Evolutionary conservation across 495 filamentous ascomycete genomes (phyloP).

Genomic region (Amphirosellinia nigrospora): DNA sequence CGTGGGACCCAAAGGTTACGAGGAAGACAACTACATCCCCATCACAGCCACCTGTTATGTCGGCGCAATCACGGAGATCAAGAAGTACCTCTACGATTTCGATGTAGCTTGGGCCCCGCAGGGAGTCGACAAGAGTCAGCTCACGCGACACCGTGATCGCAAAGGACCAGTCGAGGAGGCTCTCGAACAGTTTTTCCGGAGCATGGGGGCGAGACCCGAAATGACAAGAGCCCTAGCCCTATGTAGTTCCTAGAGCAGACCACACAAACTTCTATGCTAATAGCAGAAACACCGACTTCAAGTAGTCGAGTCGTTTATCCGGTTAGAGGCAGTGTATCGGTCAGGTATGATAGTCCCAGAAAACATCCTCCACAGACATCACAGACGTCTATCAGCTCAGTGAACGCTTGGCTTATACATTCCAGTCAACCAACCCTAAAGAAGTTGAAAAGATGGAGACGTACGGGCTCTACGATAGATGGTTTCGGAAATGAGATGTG

Average conservation of each 20-base stretch:
- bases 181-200: neutral
- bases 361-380: neutral
- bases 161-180: neutral
- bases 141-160: neutral
- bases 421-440: neutral
- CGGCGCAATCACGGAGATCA: constrained; percentile 1
- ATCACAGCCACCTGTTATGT: neutral
- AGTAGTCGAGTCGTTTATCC: neutral
- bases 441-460: neutral
- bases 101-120: neutral
- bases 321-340: neutral
- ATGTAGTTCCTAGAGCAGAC: neutral
- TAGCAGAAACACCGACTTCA: neutral
- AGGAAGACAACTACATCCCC: neutral
- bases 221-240: neutral
- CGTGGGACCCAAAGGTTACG: neutral
- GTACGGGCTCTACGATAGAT: neutral
- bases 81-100: constrained; percentile 8
- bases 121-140: neutral
- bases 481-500: neutral
- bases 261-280: neutral
- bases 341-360: neutral
- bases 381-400: neutral
- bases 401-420: constrained; percentile 7
- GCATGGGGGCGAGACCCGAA: neutral